These are phyloP conservation scores for Diaporthe sp. DNA, from an alignment of 2,329 filamentous ascomycete genomes.

Conservation along the genomic window DNA sequence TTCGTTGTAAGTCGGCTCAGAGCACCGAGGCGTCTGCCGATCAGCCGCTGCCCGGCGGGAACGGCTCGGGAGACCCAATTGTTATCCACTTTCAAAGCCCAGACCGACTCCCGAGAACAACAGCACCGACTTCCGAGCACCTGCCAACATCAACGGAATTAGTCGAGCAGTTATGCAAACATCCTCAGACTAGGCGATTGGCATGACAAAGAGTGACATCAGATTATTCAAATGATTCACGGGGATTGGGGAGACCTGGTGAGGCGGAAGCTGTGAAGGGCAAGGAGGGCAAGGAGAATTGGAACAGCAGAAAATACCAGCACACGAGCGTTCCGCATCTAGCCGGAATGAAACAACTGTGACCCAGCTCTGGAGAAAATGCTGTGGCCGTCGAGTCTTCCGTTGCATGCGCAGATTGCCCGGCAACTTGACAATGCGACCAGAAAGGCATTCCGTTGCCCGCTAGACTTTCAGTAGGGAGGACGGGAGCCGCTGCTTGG, in stretches of 20 bases:
- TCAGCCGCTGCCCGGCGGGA: conserved; percentile 24
- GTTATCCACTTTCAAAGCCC: conserved; percentile 11
- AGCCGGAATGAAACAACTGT: background rate
- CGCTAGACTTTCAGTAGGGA: background rate
- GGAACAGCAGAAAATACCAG: background rate
- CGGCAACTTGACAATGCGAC: background rate
- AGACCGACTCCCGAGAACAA: conserved; percentile 21
- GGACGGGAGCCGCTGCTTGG: background rate
- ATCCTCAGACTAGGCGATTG: conserved; percentile 16
- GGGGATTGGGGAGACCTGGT: background rate
- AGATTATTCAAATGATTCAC: conserved; percentile 7
- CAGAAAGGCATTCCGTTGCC: background rate
- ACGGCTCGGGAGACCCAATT: conserved; percentile 7
- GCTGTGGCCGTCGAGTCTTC: background rate
- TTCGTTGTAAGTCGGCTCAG: background rate
- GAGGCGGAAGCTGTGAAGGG: background rate
- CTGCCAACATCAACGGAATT: conserved; percentile 3
- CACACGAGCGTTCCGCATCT: background rate
- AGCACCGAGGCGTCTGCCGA: conserved; percentile 6
- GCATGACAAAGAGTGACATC: conserved; percentile 30
- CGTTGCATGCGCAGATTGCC: background rate
- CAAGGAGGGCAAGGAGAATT: background rate
- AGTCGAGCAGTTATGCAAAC: background rate
- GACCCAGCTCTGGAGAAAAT: no score
- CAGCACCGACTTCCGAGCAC: conserved; percentile 26